Conservation (phyloP, 164 flowering plant species). For the Magnolia officinalis region DNA sequence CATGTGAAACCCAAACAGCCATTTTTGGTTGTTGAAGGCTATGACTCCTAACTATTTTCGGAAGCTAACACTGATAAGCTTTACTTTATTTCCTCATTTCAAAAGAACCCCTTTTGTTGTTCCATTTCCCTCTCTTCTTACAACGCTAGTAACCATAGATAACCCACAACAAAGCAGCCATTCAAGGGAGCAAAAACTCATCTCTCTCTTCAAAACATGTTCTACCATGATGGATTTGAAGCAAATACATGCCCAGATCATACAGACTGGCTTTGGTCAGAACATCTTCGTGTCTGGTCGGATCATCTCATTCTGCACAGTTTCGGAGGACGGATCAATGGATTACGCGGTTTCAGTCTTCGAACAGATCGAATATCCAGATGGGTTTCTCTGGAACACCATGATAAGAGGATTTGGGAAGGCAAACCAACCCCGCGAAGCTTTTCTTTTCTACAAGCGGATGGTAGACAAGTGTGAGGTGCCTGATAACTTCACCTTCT, state of each 20-base stretch:
- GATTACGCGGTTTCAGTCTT: conserved; percentile 45
- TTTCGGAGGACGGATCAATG: conserved; percentile 36
- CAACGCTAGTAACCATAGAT: no score
- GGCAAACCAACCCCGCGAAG: conserved; percentile 20
- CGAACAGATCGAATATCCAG: conserved; percentile 38
- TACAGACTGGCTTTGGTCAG: conserved; percentile 38
- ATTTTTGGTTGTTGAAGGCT: no score
- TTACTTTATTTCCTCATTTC: no score
- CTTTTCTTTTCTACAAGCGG: conserved; percentile 37
- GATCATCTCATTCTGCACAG: conserved; percentile 41
- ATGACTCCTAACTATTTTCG: no score
- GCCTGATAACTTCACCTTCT: conserved; percentile 53
- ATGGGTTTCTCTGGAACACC: conserved; percentile 66
- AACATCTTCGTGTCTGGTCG: conserved; percentile 40
- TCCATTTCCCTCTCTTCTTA: no score
- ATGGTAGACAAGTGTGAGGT: conserved; percentile 33
- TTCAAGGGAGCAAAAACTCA: conserved; percentile 22
- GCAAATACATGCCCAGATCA: conserved; percentile 45
- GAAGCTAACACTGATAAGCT: no score
- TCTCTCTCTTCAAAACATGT: conserved; percentile 37
- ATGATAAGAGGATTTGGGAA: conserved; percentile 59
- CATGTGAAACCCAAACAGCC: no score
- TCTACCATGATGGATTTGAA: conserved; percentile 24
- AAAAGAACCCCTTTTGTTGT: no score
- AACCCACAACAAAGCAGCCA: not conserved